Evolutionary conservation across 1,284 basidiomycete genomes (phyloP).

Genomic region (Singerocomus inundabilis): DNA sequence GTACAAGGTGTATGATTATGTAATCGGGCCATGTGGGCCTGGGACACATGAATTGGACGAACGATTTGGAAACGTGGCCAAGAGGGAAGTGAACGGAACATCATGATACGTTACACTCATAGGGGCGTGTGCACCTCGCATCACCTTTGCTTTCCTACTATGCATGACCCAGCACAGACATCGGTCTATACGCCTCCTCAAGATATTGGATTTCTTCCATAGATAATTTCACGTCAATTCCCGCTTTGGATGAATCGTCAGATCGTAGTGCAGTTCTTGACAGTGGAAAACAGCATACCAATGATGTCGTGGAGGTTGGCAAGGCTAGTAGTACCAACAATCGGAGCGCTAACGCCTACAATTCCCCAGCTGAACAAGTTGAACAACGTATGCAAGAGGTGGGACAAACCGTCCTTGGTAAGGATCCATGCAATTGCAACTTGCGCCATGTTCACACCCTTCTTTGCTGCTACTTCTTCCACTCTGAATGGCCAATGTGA

Average conservation of each 20-base stretch:
- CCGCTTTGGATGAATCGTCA: slow-evolving; percentile 24
- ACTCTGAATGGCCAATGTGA: slow-evolving; percentile 30
- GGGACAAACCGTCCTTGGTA: slow-evolving; percentile 32
- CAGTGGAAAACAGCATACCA: slow-evolving; percentile 25
- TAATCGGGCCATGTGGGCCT: slow-evolving; percentile 1
- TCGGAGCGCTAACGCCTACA: slow-evolving; percentile 43
- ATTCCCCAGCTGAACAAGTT: neutral
- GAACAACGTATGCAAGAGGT: neutral
- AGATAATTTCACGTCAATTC: slow-evolving; percentile 39
- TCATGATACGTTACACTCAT: neutral
- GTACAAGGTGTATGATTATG: slow-evolving; percentile 6
- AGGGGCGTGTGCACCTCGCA: neutral
- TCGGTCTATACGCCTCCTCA: slow-evolving; percentile 43
- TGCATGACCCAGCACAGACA: slow-evolving; percentile 36
- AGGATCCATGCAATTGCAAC: slow-evolving; percentile 52
- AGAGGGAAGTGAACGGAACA: neutral
- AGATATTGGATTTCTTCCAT: slow-evolving; percentile 48
- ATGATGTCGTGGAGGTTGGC: slow-evolving; percentile 45
- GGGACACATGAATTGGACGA: neutral
- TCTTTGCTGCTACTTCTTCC: slow-evolving; percentile 45
- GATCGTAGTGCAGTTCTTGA: neutral
- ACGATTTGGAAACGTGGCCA: neutral
- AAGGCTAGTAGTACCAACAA: slow-evolving; percentile 48
- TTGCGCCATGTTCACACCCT: slow-evolving; percentile 48
- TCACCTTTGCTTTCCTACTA: slow-evolving; percentile 2